Conservation (phyloP, 805 yeast species). For the Yamadazyma akitaensis region DNA sequence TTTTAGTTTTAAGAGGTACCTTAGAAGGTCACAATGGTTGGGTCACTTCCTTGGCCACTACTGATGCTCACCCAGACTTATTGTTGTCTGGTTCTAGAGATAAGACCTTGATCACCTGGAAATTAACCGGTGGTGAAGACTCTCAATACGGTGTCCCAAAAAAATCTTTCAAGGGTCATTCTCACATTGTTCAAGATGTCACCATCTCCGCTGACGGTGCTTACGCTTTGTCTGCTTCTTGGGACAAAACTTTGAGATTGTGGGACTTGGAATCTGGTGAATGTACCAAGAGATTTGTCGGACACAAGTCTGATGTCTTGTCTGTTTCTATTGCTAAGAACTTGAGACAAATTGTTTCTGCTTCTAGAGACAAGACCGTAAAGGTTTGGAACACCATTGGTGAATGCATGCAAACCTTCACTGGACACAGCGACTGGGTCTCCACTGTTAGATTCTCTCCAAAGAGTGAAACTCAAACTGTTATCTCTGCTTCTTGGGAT, state of each 20-base stretch:
- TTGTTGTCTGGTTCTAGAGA: slow-evolving; percentile 98
- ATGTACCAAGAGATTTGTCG: slow-evolving; percentile 91
- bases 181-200: slow-evolving; percentile 98
- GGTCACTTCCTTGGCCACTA: slow-evolving; percentile 98
- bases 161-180: slow-evolving; percentile 96
- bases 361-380: slow-evolving; percentile 98
- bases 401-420: slow-evolving; percentile 90
- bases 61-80: slow-evolving; percentile 96
- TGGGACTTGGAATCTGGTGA: slow-evolving; percentile 97
- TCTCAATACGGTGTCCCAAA: slow-evolving; percentile 94
- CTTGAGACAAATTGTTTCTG: slow-evolving; percentile 97
- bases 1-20: slow-evolving; percentile 99
- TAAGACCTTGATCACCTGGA: slow-evolving; percentile 98
- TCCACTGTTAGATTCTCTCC: slow-evolving; percentile 98
- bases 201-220: slow-evolving; percentile 97
- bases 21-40: slow-evolving; percentile 84
- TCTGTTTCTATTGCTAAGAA: slow-evolving; percentile 94
- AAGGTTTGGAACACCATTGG: slow-evolving; percentile 99
- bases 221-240: slow-evolving; percentile 97
- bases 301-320: slow-evolving; percentile 96
- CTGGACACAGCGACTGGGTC: slow-evolving; percentile 99
- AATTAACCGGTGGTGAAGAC: slow-evolving; percentile 91
- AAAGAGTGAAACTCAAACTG: slow-evolving; percentile 59
- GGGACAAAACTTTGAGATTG: slow-evolving; percentile 99
- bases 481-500: slow-evolving; percentile 98